phyloP scores from a whole-genome alignment of 2,329 filamentous ascomycete genomes.

The Penicillium sclerotigenum region DNA sequence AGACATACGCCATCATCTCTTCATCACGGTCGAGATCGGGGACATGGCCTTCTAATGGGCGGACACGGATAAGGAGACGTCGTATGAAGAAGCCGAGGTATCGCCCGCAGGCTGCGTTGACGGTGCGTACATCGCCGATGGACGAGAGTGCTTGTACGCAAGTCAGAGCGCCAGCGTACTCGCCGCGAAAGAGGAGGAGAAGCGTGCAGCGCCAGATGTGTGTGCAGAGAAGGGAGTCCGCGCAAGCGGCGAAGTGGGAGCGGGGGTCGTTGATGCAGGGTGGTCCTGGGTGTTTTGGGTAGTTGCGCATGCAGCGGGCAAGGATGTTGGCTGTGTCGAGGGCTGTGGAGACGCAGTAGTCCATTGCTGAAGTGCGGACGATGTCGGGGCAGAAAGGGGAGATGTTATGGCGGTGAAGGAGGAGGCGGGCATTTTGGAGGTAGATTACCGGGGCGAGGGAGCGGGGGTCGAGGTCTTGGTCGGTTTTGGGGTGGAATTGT shows the following conservation, averaged over 20 bases:
- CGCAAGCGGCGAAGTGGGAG: conserved; percentile 60
- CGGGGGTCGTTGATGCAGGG: conserved; percentile 47
- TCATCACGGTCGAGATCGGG: conserved; percentile 64
- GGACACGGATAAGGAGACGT: conserved; percentile 57
- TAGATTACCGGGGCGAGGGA: conserved; percentile 72
- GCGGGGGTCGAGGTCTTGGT: conserved; percentile 67
- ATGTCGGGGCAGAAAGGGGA: conserved; percentile 65
- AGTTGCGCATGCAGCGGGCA: conserved; percentile 57
- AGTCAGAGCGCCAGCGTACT: conserved; percentile 67
- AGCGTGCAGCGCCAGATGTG: conserved; percentile 87
- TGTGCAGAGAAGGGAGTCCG: conserved; percentile 71
- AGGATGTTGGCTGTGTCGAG: conserved; percentile 77
- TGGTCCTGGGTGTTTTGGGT: conserved; percentile 12
- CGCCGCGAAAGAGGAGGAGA: conserved; percentile 71
- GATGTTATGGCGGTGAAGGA: conserved; percentile 86
- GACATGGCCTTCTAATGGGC: conserved; percentile 35
- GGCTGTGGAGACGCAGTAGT: conserved; percentile 70
- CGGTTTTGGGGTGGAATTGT: conserved; percentile 65
- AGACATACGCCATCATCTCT: conserved; percentile 82
- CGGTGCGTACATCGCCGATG: conserved; percentile 67
- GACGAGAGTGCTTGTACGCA: conserved; percentile 69
- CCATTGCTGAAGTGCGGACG: conserved; percentile 67
- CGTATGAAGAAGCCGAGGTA: conserved; percentile 79
- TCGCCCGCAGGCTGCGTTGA: conserved; percentile 75
- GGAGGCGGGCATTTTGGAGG: conserved; percentile 76